phyloP scores from a whole-genome alignment of 176 grass and related monocot species.

The Luzula sylvatica region DNA sequence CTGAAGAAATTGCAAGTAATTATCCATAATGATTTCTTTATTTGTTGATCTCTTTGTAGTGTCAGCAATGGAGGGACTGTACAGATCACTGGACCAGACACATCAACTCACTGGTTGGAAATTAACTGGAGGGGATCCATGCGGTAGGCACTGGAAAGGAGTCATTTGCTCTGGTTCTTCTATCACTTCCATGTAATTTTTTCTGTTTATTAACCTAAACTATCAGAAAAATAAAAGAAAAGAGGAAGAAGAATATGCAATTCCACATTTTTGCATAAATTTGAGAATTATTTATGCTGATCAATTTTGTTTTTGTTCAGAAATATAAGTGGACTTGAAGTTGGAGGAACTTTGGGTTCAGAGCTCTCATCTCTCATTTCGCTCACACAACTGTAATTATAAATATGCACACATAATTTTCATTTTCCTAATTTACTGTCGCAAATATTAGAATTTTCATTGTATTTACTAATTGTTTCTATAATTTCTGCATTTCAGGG shows the following conservation, averaged over 20 bases:
- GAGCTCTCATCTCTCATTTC: slow-evolving; percentile 58
- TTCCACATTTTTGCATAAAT: slow-evolving; percentile 10
- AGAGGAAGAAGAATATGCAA: neutral
- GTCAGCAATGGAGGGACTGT: slow-evolving; percentile 12
- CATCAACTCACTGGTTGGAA: slow-evolving; percentile 16
- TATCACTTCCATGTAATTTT: slow-evolving; percentile 54
- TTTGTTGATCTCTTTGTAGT: too few relatives aligned
- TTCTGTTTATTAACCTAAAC: neutral
- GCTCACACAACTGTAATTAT: slow-evolving; percentile 51
- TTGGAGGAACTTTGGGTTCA: slow-evolving; percentile 51
- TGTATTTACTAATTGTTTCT: slow-evolving; percentile 18
- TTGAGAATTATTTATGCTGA: neutral
- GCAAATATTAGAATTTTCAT: slow-evolving; percentile 15
- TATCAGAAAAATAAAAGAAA: neutral
- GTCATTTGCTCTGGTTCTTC: slow-evolving; percentile 50
- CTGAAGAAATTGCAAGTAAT: too few relatives aligned
- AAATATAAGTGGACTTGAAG: slow-evolving; percentile 58
- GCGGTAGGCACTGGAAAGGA: slow-evolving; percentile 26
- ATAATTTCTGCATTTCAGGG: slow-evolving; percentile 29
- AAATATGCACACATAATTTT: slow-evolving; percentile 10
- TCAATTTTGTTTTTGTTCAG: slow-evolving; percentile 39
- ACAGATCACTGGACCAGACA: slow-evolving; percentile 10
- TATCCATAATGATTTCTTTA: too few relatives aligned
- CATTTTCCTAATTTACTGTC: neutral
- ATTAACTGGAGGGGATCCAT: slow-evolving; percentile 22